Percentiles rank a stretch among this genome's conserved stretches.
These are phyloP conservation scores for Leishmania turanica DNA, from an alignment of 208 protist genomes.

Conservation along the genomic window DNA sequence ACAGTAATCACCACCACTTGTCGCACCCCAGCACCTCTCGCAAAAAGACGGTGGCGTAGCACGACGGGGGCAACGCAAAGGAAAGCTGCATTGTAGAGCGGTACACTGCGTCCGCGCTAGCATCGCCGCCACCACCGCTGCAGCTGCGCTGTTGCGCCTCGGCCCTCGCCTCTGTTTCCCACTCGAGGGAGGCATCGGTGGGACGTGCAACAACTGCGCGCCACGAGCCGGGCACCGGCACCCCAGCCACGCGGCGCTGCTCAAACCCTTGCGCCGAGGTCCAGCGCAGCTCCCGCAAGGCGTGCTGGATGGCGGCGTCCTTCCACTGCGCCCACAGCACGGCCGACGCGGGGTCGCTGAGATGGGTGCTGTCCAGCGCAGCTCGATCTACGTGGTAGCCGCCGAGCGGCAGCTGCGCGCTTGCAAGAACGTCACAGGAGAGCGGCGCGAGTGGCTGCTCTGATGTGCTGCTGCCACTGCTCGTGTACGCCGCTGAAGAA, in stretches of 20 bases:
- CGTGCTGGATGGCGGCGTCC: constrained; percentile 24
- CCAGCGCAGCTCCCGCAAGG: constrained; percentile 31
- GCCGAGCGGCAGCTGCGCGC: constrained; percentile 30
- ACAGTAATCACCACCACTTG: constrained; percentile 55
- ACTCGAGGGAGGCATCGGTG: constrained; percentile 6
- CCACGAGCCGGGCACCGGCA: constrained; percentile 63
- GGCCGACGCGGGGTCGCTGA: not conserved
- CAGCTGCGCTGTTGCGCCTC: not conserved
- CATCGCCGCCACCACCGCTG: constrained; percentile 3
- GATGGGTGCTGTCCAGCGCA: not conserved
- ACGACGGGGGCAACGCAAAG: constrained; percentile 75
- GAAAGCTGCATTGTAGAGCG: constrained; percentile 28
- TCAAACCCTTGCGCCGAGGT: constrained; percentile 34
- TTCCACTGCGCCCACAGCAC: constrained; percentile 21
- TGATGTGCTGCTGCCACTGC: not conserved
- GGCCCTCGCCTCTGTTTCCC: not conserved
- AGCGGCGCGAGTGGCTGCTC: constrained; percentile 4
- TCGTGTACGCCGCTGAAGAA: not conserved
- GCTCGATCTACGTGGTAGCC: constrained; percentile 21
- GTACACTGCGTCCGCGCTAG: not conserved
- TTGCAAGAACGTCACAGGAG: not conserved
- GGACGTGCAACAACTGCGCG: constrained; percentile 51
- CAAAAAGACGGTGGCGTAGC: constrained; percentile 84
- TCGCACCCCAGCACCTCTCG: constrained; percentile 70
- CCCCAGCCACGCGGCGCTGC: constrained; percentile 62